phyloP scores from a whole-genome alignment of 345 rosid genomes.

The Diplotaxis tenuifolia region DNA sequence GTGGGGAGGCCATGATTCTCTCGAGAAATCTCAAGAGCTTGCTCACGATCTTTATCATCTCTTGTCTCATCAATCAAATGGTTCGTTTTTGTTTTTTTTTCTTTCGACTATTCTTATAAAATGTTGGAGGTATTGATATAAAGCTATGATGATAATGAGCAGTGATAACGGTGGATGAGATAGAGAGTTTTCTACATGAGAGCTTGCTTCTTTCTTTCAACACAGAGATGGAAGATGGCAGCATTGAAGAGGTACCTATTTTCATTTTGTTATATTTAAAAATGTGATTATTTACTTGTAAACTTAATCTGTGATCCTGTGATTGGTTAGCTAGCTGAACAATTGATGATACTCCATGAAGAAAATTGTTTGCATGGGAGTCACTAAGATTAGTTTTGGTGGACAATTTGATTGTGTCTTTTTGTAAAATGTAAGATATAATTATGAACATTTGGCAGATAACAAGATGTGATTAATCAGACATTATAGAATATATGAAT shows the following conservation, averaged over 20 bases:
- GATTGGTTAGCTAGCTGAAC: conserved; percentile 33
- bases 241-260: conserved; percentile 61
- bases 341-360: conserved; percentile 36
- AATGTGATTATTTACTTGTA: neutral
- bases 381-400: conserved; percentile 10
- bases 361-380: conserved; percentile 25
- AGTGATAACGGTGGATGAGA: conserved; percentile 52
- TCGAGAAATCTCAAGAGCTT: conserved; percentile 39
- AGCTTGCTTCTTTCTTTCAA: conserved; percentile 68
- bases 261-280: neutral
- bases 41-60: conserved; percentile 47
- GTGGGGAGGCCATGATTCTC: conserved; percentile 80
- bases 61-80: conserved; percentile 54
- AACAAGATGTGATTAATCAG: neutral
- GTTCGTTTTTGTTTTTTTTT: conserved; percentile 20
- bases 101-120: too few species aligned
- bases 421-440: conserved; percentile 5
- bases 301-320: neutral
- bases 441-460: neutral
- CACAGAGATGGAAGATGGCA: conserved; percentile 87
- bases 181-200: conserved; percentile 74
- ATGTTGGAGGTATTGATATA: neutral
- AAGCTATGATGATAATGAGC: conserved; percentile 28
- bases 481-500: neutral
- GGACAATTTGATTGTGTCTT: neutral